These are phyloP conservation scores for Mrakia frigida DNA, from an alignment of 768 basidiomycete genomes.

Conservation along the genomic window DNA sequence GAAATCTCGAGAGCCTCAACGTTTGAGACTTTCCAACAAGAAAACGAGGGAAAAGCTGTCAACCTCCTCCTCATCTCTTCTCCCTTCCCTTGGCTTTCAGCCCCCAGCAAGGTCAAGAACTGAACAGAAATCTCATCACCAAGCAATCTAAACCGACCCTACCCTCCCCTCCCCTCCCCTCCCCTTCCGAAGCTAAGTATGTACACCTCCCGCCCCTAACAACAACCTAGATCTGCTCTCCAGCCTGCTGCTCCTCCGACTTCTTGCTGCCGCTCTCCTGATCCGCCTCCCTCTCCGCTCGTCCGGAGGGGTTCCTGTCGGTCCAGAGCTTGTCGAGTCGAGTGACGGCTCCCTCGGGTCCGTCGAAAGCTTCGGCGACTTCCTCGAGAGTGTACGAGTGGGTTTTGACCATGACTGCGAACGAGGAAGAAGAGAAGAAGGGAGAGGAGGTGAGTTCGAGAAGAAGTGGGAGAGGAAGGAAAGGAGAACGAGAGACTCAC, in stretches of 20 bases:
- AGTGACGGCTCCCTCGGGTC: conserved; percentile 32
- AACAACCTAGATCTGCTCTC: background rate
- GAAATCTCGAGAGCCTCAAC: too few relatives aligned
- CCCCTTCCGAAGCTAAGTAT: too few relatives aligned
- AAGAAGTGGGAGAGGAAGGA: background rate
- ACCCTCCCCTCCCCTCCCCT: too few relatives aligned
- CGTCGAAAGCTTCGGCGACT: conserved; percentile 37
- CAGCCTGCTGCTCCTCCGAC: background rate
- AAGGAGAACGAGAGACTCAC: conserved; percentile 33
- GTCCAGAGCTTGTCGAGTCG: conserved; percentile 20
- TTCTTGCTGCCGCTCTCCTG: conserved; percentile 12
- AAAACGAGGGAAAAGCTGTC: too few relatives aligned
- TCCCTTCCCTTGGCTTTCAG: too few relatives aligned
- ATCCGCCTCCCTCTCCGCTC: background rate
- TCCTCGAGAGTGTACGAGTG: conserved; percentile 36
- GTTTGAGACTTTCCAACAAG: too few relatives aligned
- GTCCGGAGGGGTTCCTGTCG: background rate
- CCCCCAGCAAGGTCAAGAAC: too few relatives aligned
- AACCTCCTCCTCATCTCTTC: too few relatives aligned
- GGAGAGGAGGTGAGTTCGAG: background rate
- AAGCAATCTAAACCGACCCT: too few relatives aligned
- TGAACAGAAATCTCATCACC: too few relatives aligned
- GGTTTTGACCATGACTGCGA: conserved; percentile 36
- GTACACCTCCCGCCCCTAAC: too few relatives aligned
- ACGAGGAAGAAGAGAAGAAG: background rate